Percentiles rank a stretch among this genome's conserved stretches.
These are phyloP conservation scores for Plasmodium sp. DNA, from an alignment of 169 alveolate species.

Conservation along the genomic window DNA sequence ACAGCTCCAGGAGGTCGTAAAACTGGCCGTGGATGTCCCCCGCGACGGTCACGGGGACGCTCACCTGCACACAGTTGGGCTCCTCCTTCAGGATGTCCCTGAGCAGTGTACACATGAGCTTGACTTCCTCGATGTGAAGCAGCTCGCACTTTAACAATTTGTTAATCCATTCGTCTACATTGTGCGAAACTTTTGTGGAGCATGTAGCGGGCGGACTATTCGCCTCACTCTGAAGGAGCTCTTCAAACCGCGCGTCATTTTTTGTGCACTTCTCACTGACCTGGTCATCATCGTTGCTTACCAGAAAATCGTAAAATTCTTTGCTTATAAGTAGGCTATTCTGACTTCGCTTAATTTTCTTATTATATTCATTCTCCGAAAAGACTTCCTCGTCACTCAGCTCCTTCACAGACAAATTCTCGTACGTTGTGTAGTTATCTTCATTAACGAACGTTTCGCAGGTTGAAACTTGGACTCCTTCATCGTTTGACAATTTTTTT, in stretches of 20 bases:
- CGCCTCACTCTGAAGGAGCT: neutral
- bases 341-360: constrained; percentile 18
- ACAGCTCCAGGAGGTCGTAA: constrained; percentile 95
- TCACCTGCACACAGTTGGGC: constrained; percentile 89
- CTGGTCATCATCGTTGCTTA: constrained; percentile 4
- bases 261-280: neutral
- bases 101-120: constrained; percentile 83
- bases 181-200: constrained; percentile 5
- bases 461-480: neutral
- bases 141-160: constrained; percentile 61
- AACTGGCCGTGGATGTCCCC: constrained; percentile 99
- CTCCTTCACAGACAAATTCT: constrained; percentile 61
- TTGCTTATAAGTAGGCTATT: neutral
- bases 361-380: constrained; percentile 62
- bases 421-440: constrained; percentile 28
- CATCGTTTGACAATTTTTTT: constrained; percentile 7
- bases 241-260: neutral
- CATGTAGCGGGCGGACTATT: neutral
- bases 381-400: constrained; percentile 54
- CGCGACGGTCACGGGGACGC: constrained; percentile 94
- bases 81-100: constrained; percentile 89
- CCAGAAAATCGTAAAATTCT: neutral
- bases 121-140: constrained; percentile 30
- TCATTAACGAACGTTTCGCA: constrained; percentile 4
- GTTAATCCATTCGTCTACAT: constrained; percentile 65